These are phyloP conservation scores for Solanum okadae DNA, from an alignment of 257 asterid genomes.

Conservation along the genomic window DNA sequence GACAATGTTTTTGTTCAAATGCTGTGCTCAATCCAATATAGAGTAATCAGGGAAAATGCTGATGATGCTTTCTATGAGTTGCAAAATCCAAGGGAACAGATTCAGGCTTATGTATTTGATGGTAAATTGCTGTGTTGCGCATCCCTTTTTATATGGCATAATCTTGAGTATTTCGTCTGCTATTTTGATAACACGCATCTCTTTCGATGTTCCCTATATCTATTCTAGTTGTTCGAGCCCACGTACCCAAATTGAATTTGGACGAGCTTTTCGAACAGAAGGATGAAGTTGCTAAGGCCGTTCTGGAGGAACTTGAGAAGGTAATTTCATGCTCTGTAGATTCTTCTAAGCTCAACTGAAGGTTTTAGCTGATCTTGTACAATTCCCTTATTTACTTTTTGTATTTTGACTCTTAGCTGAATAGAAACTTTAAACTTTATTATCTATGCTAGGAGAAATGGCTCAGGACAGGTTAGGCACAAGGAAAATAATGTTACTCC, in stretches of 20 bases:
- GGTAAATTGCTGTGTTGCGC: conserved; percentile 28
- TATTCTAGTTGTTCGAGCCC: conserved; percentile 79
- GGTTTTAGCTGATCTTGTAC: neutral
- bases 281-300: conserved; percentile 91
- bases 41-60: conserved; percentile 62
- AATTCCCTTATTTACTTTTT: neutral
- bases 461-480: neutral
- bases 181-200: neutral
- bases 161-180: neutral
- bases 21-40: conserved; percentile 87
- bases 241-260: conserved; percentile 82
- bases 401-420: neutral
- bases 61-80: conserved; percentile 96
- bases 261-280: conserved; percentile 93
- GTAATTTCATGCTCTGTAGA: conserved; percentile 12
- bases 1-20: conserved; percentile 94
- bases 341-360: neutral
- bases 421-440: neutral
- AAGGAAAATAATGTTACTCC: neutral
- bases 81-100: conserved; percentile 90
- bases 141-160: neutral
- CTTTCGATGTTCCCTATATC: neutral
- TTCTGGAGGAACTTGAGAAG: conserved; percentile 89
- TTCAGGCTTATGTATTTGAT: conserved; percentile 88
- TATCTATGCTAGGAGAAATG: neutral